These are phyloP conservation scores for Carnegiea gigantea DNA, from an alignment of 179 eudicot species.

Conservation along the genomic window DNA sequence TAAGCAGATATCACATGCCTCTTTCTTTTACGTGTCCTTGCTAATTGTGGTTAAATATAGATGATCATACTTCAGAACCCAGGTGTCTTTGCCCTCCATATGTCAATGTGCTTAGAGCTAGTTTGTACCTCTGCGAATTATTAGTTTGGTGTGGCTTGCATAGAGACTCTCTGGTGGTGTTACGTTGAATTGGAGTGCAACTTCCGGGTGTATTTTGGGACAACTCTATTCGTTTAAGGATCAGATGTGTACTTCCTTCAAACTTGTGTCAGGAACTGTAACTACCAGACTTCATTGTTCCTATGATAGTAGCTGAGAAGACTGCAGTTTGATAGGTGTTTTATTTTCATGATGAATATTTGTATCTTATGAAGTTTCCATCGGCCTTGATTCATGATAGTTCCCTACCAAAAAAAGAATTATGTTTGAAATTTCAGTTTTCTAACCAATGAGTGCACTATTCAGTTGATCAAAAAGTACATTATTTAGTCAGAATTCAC, in stretches of 20 bases:
- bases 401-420: not conserved
- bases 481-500: too few relatives aligned
- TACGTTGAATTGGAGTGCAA: not conserved
- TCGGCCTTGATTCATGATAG: not conserved
- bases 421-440: not conserved
- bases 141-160: not conserved
- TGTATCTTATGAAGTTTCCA: not conserved
- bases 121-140: too few relatives aligned
- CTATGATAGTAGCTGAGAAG: not conserved
- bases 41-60: too few relatives aligned
- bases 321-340: not conserved
- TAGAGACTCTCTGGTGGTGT: not conserved
- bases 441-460: not conserved
- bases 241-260: not conserved
- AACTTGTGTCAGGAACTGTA: not conserved
- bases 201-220: not conserved
- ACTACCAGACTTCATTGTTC: not conserved
- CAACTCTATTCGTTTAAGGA: not conserved
- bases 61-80: too few relatives aligned
- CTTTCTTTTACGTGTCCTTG: not conserved
- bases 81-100: too few relatives aligned
- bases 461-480: too few relatives aligned
- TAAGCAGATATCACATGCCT: not conserved
- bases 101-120: too few relatives aligned
- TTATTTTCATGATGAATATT: not conserved